Base-by-base conservation (phyloP, 208 protist species). In the Leishmania tropica region DNA sequence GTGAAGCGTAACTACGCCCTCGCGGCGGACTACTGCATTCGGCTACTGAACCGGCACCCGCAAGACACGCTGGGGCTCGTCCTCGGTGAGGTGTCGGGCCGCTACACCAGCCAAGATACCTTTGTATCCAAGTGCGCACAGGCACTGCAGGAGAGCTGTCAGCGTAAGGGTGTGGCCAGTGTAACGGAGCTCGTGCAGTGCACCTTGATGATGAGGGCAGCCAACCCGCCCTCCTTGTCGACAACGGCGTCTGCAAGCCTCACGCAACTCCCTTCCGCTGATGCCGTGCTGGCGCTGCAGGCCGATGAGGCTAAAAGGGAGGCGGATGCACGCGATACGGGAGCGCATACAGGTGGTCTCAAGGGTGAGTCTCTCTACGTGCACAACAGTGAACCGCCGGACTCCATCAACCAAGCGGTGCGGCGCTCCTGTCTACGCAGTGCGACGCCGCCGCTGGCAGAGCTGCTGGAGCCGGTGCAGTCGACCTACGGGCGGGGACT, bases 11-110 rank as follows among this genome's bases (percentile, higher is more conserved):
- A 96, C 84, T 95, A 90, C 75, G 93, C 93, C 13, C 85, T 97
- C n/a, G 85, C 94, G 0, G 87, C 93, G 3, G 94, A 97, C 81
- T 97, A 96, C 83, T 83, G 87, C 47, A 95, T 97, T 77, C 94
- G 92, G 13, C 71, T 95, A 1, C 75, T 97, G 7, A 97, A 96
- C 70, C 85, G 87, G 0, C 87, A 89, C 68, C 87, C 90, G 4
- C 83, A 85, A 3, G 93, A 96, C 77, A 85, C 91, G 40, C 53
- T 91, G 17, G 85, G 76, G 0, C 86, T 97, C 19, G 78, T 94
- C 19, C 81, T 96, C 17, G 94, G 94, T n/a, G 91, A 92, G 72
- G 53, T 93, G 28, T 75, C 81, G 0, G 94, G 85, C 1, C 70
- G 76, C 48, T 85, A 81, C 80, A 91, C 92, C 7, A 76, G 79